Base-by-base conservation (phyloP, 805 yeast species). In the Maudiozyma serrabonitensis region DNA sequence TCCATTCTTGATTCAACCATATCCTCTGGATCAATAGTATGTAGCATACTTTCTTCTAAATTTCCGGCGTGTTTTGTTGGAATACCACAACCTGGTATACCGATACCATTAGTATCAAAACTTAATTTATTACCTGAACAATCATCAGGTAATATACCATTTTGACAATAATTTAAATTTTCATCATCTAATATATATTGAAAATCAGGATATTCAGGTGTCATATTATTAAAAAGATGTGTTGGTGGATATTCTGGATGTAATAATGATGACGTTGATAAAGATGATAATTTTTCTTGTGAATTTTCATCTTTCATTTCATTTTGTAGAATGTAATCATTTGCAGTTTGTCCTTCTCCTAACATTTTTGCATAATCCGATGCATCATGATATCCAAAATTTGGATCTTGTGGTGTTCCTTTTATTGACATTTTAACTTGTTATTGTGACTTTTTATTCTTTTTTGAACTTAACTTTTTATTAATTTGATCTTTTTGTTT, bases 11-110 rank as follows among this genome's bases (percentile, higher is more conserved):
- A 50, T 28, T 53, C 54, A 2, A 52, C 35, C 44, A 44, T 48
- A 4, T 46, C 44, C 11, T 48, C 46, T 2, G 53, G 45, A 34
- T 53, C 43, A 35, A 52, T 46, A n/a, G 34, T 31, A 4, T 44
- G 19, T 2, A n/a, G 5, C 15, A 39, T 13, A 15, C 23, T 31
- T 12, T 21, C 41, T 16, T 46, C 16, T 19, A 35, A 35, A n/a
- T 32, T 41, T 9, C 44, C 45, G 4, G 32, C 39, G 18, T 38
- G 41, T 5, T 35, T 23, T n/a, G 35, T 37, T 3, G 39, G 46
- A 12, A 40, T 41, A 21, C 57, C 57, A 47, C 57, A 54, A 2
- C 57, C 57, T 18, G 55, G 57, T 16, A 54, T 50, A 4, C 51
- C 50, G 1, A 50, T 35, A 4, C 23, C 32, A 4, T 42, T 39